Conservation (phyloP, 192 early-diverging fungal genomes). For the Coemansia sp. region DNA sequence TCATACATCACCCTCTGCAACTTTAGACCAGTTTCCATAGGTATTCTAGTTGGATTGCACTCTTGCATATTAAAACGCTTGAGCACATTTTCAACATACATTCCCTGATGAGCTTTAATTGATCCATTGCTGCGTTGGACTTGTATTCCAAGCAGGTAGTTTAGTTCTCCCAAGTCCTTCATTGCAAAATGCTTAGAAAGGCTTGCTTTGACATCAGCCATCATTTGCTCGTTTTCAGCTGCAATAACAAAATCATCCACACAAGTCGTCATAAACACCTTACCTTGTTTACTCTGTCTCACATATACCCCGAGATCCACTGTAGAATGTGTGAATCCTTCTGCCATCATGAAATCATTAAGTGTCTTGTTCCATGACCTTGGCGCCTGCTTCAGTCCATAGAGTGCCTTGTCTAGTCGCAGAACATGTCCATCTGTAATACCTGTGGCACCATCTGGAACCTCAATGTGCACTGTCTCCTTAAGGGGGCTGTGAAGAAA, state of each 20-base stretch:
- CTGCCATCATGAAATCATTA: background rate
- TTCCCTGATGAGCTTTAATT: background rate
- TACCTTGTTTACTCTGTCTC: background rate
- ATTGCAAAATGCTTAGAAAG: background rate
- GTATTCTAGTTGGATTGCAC: background rate
- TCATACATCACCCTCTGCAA: background rate
- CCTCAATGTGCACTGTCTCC: slow-evolving; percentile 9
- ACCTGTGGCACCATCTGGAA: slow-evolving; percentile 9
- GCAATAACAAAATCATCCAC: slow-evolving; percentile 16
- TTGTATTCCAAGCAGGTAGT: slow-evolving; percentile 3
- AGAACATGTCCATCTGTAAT: background rate
- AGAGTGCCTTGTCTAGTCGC: slow-evolving; percentile 3
- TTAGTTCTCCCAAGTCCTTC: slow-evolving; percentile 8
- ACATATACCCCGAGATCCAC: slow-evolving; percentile 1
- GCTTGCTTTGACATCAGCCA: background rate
- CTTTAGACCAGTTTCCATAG: slow-evolving; percentile 7
- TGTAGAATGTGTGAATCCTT: background rate
- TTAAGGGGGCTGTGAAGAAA: slow-evolving; percentile 14
- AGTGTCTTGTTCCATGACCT: slow-evolving; percentile 10
- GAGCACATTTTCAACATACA: background rate
- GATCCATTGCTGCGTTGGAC: background rate
- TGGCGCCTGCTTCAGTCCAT: slow-evolving; percentile 16
- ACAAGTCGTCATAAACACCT: slow-evolving; percentile 11
- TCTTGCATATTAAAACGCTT: background rate
- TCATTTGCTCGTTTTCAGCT: background rate